Base-by-base conservation (phyloP, 805 yeast species). In the Yarrowia divulgata region DNA sequence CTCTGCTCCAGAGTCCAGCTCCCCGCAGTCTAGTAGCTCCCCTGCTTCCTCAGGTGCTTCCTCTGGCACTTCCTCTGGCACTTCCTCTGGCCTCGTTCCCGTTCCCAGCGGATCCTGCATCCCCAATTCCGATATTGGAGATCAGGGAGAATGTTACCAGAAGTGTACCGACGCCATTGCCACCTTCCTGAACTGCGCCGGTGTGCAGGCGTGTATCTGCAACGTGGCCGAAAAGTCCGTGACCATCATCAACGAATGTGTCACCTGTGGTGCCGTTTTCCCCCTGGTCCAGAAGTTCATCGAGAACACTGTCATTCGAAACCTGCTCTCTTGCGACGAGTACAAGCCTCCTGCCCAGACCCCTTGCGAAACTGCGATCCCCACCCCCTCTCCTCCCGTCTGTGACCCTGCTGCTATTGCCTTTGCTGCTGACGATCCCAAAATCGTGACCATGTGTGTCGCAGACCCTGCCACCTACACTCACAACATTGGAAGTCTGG, bases 361-460 rank as follows among this genome's bases (percentile, higher is more conserved):
- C 9, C 52, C 67, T 18, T 60, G 67, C 13, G 66, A 58, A 16
- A 60, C 67, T 29, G n/a, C 34, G 10, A 4, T 16, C 12, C 67
- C 67, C 16, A n/a, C 67, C n/a, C 50, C 67, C 10, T 46, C 67
- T 4, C 46, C 64, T 72, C 67, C 55, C 39, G 35, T 67, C 58
- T n/a, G 70, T 60, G 19, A 46, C 19, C 52, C 32, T 75, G 76
- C 68, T 75, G 79, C 42, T 4, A 23, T 23, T 50, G 60, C 13
- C 77, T 78, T 19, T 43, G 64, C 14, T 71, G 74, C 8, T 73
- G 52, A 32, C 70, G 70, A 35, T 48, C 57, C 34, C 67, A 71
- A 18, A 19, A 45, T 45, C 19, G 49, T 10, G 73, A 74, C 66
- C 67, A 43, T 60, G 52, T 60, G 67, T 18, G 67, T 45, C 14